A percentile compares a stretch with the other conserved stretches of the same genome.
phyloP scores from a whole-genome alignment of 495 filamentous ascomycete species.

The Trichoderma reesei region DNA sequence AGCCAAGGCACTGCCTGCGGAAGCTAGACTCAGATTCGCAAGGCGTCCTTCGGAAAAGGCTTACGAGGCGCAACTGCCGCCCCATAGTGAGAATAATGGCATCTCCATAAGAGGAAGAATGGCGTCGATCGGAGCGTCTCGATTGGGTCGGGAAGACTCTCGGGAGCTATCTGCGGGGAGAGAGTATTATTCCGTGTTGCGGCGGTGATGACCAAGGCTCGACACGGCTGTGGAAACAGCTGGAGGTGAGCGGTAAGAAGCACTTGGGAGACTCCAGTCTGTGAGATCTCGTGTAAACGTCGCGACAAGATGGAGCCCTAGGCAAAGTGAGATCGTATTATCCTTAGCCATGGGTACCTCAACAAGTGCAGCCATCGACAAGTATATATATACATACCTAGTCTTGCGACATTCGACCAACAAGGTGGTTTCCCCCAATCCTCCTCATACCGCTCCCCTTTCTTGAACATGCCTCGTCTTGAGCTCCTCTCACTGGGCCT shows the following conservation, averaged over 20 bases:
- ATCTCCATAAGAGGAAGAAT: neutral
- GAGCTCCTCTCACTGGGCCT: neutral
- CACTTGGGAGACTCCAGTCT: neutral
- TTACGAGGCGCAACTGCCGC: neutral
- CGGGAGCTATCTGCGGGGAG: neutral
- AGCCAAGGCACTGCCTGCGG: too few relatives aligned
- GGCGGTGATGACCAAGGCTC: neutral
- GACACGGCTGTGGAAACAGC: neutral
- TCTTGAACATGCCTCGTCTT: neutral
- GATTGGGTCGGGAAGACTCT: neutral
- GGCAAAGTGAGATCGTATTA: neutral
- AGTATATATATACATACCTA: too few relatives aligned
- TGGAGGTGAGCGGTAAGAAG: neutral
- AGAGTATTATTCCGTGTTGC: neutral
- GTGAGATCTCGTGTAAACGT: neutral
- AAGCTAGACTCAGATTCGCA: neutral
- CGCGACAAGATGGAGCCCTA: neutral
- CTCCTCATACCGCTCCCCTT: neutral
- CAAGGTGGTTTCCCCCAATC: neutral
- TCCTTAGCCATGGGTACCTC: neutral
- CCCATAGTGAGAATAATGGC: neutral
- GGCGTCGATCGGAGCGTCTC: neutral
- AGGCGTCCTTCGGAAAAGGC: neutral
- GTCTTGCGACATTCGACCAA: neutral
- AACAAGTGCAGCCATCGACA: too few relatives aligned